phyloP scores from a whole-genome alignment of 2,329 filamentous ascomycete species.

The Ascomycota sp. region DNA sequence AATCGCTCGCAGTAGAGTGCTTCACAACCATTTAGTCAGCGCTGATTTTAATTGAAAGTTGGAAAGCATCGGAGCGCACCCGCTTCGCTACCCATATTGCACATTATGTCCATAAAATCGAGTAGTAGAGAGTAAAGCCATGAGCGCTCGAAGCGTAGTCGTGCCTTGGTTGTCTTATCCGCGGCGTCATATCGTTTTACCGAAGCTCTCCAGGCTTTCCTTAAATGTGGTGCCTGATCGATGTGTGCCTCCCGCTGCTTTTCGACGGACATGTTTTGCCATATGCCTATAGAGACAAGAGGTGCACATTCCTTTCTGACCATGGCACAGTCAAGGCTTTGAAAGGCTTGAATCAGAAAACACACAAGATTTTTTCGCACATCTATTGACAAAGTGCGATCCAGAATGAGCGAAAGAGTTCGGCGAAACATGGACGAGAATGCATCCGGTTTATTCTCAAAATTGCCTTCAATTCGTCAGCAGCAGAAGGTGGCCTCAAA shows the following conservation, averaged over 20 bases:
- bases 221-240: slow-evolving; percentile 48
- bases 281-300: slow-evolving; percentile 79
- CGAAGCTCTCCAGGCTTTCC: slow-evolving; percentile 77
- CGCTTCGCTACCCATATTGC: slow-evolving; percentile 27
- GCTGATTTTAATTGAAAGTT: too few relatives aligned
- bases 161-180: slow-evolving; percentile 56
- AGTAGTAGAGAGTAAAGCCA: slow-evolving; percentile 78
- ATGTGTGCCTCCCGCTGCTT: slow-evolving; percentile 49
- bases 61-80: too few relatives aligned
- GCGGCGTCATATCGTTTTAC: slow-evolving; percentile 70
- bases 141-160: slow-evolving; percentile 70
- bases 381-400: slow-evolving; percentile 38
- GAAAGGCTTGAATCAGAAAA: slow-evolving; percentile 79
- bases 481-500: not conserved
- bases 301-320: slow-evolving; percentile 93
- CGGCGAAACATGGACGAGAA: slow-evolving; percentile 82
- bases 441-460: slow-evolving; percentile 52
- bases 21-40: too few relatives aligned
- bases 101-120: slow-evolving; percentile 58
- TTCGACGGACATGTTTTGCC: slow-evolving; percentile 77
- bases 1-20: slow-evolving; percentile 80
- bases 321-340: slow-evolving; percentile 70
- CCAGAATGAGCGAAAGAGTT: slow-evolving; percentile 66
- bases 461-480: slow-evolving; percentile 32
- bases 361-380: slow-evolving; percentile 66